These are phyloP conservation scores for Geotrichum reessii DNA, from an alignment of 1,139 yeast species.

Conservation along the genomic window DNA sequence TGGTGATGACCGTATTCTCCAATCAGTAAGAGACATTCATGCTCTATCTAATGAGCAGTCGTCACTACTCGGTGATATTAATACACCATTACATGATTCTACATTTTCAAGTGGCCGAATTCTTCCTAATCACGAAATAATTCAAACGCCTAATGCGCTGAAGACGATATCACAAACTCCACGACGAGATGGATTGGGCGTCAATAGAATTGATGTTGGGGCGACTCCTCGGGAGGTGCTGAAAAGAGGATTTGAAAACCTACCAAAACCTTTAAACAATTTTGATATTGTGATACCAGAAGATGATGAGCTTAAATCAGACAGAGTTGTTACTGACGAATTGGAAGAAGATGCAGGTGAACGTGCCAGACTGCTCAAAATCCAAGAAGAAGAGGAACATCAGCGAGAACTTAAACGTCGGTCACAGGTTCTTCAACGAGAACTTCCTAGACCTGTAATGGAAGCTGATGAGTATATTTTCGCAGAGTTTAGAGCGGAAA, in stretches of 20 bases:
- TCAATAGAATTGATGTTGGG: conserved; percentile 20
- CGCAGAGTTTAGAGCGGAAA: conserved; percentile 12
- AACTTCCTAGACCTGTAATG: conserved; percentile 39
- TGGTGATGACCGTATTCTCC: conserved; percentile 27
- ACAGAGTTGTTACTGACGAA: conserved; percentile 13
- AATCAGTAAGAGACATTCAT: conserved; percentile 30
- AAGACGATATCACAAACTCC: conserved; percentile 18
- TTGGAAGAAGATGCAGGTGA: conserved; percentile 38
- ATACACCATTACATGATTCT: conserved; percentile 24
- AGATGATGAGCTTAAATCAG: conserved; percentile 24
- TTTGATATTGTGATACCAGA: conserved; percentile 47
- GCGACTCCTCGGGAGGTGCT: conserved; percentile 25
- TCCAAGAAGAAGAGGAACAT: conserved; percentile 28
- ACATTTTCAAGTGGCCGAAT: conserved; percentile 16
- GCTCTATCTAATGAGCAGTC: conserved; percentile 31
- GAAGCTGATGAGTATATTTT: conserved; percentile 22
- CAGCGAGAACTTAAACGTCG: conserved; percentile 35
- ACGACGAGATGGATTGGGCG: conserved; percentile 26
- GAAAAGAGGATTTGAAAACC: conserved; percentile 35
- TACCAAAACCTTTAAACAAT: conserved; percentile 56
- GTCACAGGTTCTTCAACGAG: conserved; percentile 49
- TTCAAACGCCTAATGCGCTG: conserved; percentile 24
- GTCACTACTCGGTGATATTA: conserved; percentile 30
- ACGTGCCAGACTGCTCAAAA: conserved; percentile 28
- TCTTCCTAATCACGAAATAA: conserved; percentile 4